phyloP scores from a whole-genome alignment of 148 eudicot species.

The Chenopodium album region DNA sequence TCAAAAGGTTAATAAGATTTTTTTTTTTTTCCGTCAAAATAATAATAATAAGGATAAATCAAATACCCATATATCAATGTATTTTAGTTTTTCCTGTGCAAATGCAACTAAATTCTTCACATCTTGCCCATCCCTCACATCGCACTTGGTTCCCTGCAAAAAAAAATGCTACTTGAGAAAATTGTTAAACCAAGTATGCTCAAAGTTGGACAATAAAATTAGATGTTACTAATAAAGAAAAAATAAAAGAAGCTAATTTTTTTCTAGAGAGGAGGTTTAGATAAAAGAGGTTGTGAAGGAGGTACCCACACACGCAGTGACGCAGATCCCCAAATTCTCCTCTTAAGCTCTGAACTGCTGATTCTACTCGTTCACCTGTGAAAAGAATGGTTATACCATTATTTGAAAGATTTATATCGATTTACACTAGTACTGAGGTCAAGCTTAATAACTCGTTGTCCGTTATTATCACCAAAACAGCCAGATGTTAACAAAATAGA shows the following conservation, averaged over 20 bases:
- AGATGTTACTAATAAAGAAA: background rate
- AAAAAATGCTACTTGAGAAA: background rate
- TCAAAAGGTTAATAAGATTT: background rate
- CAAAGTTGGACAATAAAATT: conserved; percentile 8
- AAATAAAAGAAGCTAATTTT: background rate
- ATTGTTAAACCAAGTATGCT: background rate
- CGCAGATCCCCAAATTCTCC: conserved; percentile 76
- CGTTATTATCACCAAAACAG: no score
- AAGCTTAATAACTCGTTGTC: no score
- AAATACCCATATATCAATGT: conserved; percentile 89
- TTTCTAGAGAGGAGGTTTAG: background rate
- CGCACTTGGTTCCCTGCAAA: conserved; percentile 79
- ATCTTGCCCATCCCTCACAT: conserved; percentile 72
- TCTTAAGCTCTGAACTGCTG: conserved; percentile 60
- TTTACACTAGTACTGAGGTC: no score
- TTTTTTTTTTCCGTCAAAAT: background rate
- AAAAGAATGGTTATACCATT: conserved; percentile 1
- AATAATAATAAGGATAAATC: conserved; percentile 10
- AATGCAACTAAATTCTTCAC: conserved; percentile 77
- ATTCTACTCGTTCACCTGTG: conserved; percentile 76
- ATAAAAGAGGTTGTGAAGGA: conserved; percentile 38
- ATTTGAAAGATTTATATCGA: background rate
- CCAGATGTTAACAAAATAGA: no score
- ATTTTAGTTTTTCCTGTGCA: conserved; percentile 68
- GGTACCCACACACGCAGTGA: conserved; percentile 99